phyloP scores from a whole-genome alignment of 2,329 filamentous ascomycete species.

The Fusarium xylarioides region DNA sequence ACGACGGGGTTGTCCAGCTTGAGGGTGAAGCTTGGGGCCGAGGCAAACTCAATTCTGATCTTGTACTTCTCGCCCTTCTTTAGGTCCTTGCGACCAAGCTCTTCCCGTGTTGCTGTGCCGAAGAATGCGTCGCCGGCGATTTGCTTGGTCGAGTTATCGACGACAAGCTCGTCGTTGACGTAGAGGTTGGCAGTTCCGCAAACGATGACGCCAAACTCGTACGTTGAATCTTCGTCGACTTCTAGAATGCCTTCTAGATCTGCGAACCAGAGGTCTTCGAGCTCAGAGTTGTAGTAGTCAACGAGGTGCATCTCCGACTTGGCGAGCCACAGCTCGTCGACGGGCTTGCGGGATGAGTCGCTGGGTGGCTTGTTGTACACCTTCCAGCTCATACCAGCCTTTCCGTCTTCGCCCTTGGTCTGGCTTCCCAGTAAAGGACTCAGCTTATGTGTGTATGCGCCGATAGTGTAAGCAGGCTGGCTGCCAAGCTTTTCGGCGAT shows the following conservation, averaged over 20 bases:
- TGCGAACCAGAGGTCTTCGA: constrained; percentile 66
- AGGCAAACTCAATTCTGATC: constrained; percentile 67
- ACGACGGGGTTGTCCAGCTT: constrained; percentile 60
- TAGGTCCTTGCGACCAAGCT: constrained; percentile 66
- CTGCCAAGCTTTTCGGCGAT: constrained; percentile 64
- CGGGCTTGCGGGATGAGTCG: constrained; percentile 54
- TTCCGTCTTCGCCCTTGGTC: constrained; percentile 61
- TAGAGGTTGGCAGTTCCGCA: constrained; percentile 72
- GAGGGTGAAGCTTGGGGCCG: constrained; percentile 66
- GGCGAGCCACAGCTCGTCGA: constrained; percentile 60
- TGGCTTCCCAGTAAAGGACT: constrained; percentile 66
- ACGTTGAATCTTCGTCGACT: constrained; percentile 67
- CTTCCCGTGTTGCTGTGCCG: constrained; percentile 70
- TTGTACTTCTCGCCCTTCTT: constrained; percentile 68
- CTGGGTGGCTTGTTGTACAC: constrained; percentile 68
- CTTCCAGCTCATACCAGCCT: constrained; percentile 68
- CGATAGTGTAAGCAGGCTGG: constrained; percentile 62
- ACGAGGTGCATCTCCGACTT: constrained; percentile 61
- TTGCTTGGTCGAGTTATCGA: constrained; percentile 74
- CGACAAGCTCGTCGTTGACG: constrained; percentile 68
- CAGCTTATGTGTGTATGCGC: constrained; percentile 71
- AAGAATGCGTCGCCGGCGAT: constrained; percentile 71
- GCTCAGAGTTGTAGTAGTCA: constrained; percentile 62
- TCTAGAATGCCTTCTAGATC: constrained; percentile 69
- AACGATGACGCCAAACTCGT: constrained; percentile 73